Evolutionary conservation across 2,329 filamentous ascomycete species (phyloP).

Genomic region (Ophioceras dolichostomum): DNA sequence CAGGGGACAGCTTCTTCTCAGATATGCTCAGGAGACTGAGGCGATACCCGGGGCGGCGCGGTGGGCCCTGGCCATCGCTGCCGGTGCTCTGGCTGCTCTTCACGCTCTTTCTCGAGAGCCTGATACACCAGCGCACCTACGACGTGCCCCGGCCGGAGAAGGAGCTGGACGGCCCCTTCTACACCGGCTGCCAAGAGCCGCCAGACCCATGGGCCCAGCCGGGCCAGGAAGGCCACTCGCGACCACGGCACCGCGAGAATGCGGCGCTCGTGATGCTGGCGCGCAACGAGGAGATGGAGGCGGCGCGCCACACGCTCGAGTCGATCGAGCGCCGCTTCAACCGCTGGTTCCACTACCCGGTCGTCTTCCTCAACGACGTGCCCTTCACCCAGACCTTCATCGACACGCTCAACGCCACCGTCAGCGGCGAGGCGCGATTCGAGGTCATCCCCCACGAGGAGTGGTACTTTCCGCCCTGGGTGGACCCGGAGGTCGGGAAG

Average conservation of each 20-base stretch:
- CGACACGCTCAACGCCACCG: constrained; percentile 20
- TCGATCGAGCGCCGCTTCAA: constrained; percentile 32
- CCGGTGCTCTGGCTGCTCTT: constrained; percentile 1
- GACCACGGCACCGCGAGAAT: constrained; percentile 29
- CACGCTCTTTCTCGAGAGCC: constrained; percentile 17
- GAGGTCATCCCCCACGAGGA: constrained; percentile 25
- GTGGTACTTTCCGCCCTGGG: constrained; percentile 26
- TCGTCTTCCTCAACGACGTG: constrained; percentile 33
- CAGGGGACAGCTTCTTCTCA: background rate
- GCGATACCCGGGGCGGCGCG: background rate
- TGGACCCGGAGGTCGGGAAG: constrained; percentile 11
- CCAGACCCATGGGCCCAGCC: constrained; percentile 14
- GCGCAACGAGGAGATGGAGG: constrained; percentile 27
- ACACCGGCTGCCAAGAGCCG: constrained; percentile 25
- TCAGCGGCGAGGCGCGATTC: constrained; percentile 24
- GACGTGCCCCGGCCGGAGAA: constrained; percentile 18
- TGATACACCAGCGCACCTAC: constrained; percentile 21
- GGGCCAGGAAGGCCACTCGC: too few species aligned
- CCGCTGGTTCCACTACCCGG: constrained; percentile 31
- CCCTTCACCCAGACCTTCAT: constrained; percentile 26
- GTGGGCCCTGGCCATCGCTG: too few species aligned
- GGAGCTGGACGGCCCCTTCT: constrained; percentile 26
- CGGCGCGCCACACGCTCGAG: constrained; percentile 24
- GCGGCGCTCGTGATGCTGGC: constrained; percentile 33
- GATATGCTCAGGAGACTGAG: constrained; percentile 1